A percentile compares a stretch with the other conserved stretches of the same genome.
These are phyloP conservation scores for Gossypium davidsonii DNA, from an alignment of 441 rosid genomes.

Conservation along the genomic window DNA sequence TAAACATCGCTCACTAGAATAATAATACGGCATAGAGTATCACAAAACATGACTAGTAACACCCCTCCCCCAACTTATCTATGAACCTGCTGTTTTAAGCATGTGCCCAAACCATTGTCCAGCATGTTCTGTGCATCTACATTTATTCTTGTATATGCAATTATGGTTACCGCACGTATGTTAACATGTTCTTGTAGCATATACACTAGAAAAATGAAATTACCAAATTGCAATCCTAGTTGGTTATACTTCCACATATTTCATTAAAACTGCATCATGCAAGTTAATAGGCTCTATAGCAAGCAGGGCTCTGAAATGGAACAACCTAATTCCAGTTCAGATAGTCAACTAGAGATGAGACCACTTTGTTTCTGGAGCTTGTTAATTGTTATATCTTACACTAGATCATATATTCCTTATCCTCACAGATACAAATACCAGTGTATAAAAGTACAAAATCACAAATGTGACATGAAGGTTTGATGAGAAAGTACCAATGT, in stretches of 20 bases:
- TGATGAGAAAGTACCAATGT: slow-evolving; percentile 55
- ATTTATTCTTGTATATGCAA: neutral
- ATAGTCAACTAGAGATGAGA: neutral
- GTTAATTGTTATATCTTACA: neutral
- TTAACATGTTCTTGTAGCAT: neutral
- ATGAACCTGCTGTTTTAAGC: neutral
- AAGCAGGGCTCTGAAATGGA: neutral
- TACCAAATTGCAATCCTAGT: neutral
- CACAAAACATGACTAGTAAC: neutral
- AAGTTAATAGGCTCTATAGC: neutral
- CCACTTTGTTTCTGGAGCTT: neutral
- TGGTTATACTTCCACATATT: neutral
- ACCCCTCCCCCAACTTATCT: neutral
- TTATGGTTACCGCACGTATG: neutral
- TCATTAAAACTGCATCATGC: neutral
- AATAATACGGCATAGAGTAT: neutral
- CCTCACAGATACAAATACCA: neutral
- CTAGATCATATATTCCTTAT: neutral
- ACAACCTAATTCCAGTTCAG: neutral
- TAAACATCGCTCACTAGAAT: neutral
- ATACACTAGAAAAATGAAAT: neutral
- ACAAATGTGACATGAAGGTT: neutral
- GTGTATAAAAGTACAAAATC: neutral
- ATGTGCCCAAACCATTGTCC: neutral
- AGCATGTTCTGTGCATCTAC: neutral